phyloP scores from a whole-genome alignment of 805 yeast species.

The Candida sonorensis region DNA sequence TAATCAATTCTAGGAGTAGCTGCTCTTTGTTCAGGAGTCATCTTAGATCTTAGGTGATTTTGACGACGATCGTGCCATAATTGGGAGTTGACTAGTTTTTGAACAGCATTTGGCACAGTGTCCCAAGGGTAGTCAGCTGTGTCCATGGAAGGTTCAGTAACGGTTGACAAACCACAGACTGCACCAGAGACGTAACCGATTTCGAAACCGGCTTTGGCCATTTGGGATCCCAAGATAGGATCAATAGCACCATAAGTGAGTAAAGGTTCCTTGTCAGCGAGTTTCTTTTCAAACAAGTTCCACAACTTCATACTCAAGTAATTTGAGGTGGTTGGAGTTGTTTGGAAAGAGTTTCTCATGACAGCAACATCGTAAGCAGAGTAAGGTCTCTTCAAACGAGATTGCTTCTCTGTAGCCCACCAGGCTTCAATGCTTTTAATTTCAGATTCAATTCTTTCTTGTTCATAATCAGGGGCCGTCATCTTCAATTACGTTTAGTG shows the following conservation, averaged over 20 bases:
- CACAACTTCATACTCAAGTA: conserved; percentile 52
- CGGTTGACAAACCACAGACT: conserved; percentile 48
- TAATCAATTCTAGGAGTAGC: conserved; percentile 35
- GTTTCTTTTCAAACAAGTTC: conserved; percentile 34
- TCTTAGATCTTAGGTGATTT: too few relatives aligned
- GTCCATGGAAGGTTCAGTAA: too few relatives aligned
- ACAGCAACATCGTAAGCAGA: conserved; percentile 44
- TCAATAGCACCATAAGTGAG: conserved; percentile 57
- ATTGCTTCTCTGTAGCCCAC: conserved; percentile 44
- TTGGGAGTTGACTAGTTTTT: conserved; percentile 52
- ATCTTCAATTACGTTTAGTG: too few relatives aligned
- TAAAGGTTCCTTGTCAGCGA: conserved; percentile 37
- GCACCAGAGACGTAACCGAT: too few relatives aligned
- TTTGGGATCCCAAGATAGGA: conserved; percentile 56
- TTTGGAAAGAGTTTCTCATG: conserved; percentile 43
- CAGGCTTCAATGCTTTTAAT: conserved; percentile 34
- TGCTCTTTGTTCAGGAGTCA: too few relatives aligned
- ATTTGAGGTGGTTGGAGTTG: conserved; percentile 37
- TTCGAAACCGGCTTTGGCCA: conserved; percentile 42
- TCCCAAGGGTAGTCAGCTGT: conserved; percentile 66
- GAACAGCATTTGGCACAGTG: conserved; percentile 63
- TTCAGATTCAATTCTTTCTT: conserved; percentile 6
- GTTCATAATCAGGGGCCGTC: too few relatives aligned
- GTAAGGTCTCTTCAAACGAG: conserved; percentile 44
- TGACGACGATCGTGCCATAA: conserved; percentile 44